These are phyloP conservation scores for Nemania abortiva DNA, from an alignment of 2,329 filamentous ascomycete genomes.

Conservation along the genomic window DNA sequence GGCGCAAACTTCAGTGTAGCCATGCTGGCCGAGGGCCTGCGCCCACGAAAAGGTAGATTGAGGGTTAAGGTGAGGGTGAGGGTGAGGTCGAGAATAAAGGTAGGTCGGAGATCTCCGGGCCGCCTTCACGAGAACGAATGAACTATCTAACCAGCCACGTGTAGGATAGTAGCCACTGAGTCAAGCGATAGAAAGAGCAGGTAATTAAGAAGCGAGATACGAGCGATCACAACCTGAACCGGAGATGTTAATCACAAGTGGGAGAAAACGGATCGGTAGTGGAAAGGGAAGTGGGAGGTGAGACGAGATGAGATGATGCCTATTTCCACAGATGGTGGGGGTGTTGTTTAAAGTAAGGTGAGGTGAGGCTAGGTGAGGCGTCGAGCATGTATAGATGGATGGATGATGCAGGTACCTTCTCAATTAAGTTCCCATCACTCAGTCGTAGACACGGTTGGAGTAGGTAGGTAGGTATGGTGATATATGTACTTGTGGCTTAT, in stretches of 20 bases:
- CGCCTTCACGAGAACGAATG: background rate
- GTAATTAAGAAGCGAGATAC: background rate
- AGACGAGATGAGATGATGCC: conserved; percentile 1
- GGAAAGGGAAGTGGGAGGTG: conserved; percentile 17
- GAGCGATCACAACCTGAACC: background rate
- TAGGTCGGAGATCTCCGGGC: background rate
- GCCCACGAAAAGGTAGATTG: background rate
- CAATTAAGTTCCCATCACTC: conserved; percentile 11
- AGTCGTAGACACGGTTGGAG: conserved; percentile 6
- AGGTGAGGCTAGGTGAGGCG: background rate
- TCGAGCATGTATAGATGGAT: background rate
- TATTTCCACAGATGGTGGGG: background rate
- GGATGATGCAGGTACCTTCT: conserved; percentile 17
- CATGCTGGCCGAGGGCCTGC: conserved; percentile 43
- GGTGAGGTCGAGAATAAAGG: background rate
- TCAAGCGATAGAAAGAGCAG: background rate
- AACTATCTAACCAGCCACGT: background rate
- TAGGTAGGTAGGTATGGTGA: background rate
- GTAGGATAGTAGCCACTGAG: background rate
- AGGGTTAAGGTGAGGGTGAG: background rate
- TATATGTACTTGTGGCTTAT: background rate
- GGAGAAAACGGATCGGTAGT: background rate
- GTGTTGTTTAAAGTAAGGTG: background rate
- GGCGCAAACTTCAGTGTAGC: conserved; percentile 78
- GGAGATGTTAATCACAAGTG: background rate